Percentiles rank a stretch among this genome's conserved stretches.
These are phyloP conservation scores for Fusarium nematophilum DNA, from an alignment of 2,329 filamentous ascomycete genomes.

Conservation along the genomic window DNA sequence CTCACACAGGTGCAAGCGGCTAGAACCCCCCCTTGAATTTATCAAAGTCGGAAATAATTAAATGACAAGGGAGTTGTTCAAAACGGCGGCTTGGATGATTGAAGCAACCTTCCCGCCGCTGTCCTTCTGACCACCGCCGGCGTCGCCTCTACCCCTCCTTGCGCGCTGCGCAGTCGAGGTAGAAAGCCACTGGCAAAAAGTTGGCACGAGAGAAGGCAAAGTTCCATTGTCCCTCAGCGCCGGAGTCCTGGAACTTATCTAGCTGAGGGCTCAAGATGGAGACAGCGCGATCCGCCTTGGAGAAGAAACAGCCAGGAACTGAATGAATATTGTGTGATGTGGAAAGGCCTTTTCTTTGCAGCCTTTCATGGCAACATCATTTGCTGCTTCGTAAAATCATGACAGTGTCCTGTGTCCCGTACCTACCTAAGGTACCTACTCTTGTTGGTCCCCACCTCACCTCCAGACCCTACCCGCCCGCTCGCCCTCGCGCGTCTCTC, in stretches of 20 bases:
- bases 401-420: background rate
- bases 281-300: background rate
- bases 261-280: no score
- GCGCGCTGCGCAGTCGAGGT: slow-evolving; percentile 9
- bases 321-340: slow-evolving; percentile 15
- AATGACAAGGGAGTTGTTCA: slow-evolving; percentile 10
- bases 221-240: slow-evolving; percentile 12
- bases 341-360: background rate
- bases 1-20: background rate
- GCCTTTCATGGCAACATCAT: slow-evolving; percentile 17
- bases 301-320: slow-evolving; percentile 10
- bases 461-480: slow-evolving; percentile 6
- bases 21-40: slow-evolving; percentile 13
- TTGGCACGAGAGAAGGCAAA: background rate
- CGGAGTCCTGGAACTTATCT: no score
- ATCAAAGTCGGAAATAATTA: slow-evolving; percentile 22
- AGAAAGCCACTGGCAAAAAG: slow-evolving; percentile 2
- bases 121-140: slow-evolving; percentile 34
- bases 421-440: background rate
- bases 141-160: slow-evolving; percentile 17
- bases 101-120: slow-evolving; percentile 12
- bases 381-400: slow-evolving; percentile 5
- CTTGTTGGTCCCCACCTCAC: slow-evolving; percentile 6
- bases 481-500: slow-evolving; percentile 11
- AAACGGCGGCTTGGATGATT: slow-evolving; percentile 28